Evolutionary conservation across 768 basidiomycete genomes (phyloP).

Genomic region (Russula abietina): DNA sequence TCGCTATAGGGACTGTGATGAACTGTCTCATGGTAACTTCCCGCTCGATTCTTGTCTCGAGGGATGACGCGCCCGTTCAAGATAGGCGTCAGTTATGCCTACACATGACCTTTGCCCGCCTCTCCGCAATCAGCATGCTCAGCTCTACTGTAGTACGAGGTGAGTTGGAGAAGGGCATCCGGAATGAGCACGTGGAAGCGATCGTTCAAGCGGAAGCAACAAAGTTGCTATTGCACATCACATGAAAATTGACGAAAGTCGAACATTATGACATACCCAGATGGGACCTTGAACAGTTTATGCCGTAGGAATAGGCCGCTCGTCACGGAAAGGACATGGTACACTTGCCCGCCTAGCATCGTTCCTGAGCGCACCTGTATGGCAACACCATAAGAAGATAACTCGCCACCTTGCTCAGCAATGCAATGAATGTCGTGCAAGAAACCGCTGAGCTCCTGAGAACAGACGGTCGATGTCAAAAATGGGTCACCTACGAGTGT

Average conservation of each 20-base stretch:
- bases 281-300: not conserved
- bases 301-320: slow-evolving; percentile 38
- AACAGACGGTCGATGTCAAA: not conserved
- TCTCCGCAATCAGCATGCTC: not conserved
- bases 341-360: slow-evolving; percentile 62
- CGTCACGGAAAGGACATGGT: slow-evolving; percentile 56
- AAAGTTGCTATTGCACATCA: slow-evolving; percentile 18
- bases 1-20: slow-evolving; percentile 58
- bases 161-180: too few species aligned
- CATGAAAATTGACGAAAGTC: not conserved
- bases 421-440: slow-evolving; percentile 2
- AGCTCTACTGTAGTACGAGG: too few species aligned
- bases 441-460: not conserved
- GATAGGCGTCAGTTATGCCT: slow-evolving; percentile 26
- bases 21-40: slow-evolving; percentile 50
- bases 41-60: slow-evolving; percentile 51
- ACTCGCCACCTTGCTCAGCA: slow-evolving; percentile 25
- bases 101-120: not conserved
- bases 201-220: slow-evolving; percentile 65
- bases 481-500: slow-evolving; percentile 43
- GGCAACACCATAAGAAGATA: slow-evolving; percentile 65
- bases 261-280: slow-evolving; percentile 5
- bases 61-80: slow-evolving; percentile 55
- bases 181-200: slow-evolving; percentile 38
- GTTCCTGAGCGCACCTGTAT: slow-evolving; percentile 71